These are phyloP conservation scores for Cytospora leucostoma DNA, from an alignment of 2,329 filamentous ascomycete species.

Conservation along the genomic window DNA sequence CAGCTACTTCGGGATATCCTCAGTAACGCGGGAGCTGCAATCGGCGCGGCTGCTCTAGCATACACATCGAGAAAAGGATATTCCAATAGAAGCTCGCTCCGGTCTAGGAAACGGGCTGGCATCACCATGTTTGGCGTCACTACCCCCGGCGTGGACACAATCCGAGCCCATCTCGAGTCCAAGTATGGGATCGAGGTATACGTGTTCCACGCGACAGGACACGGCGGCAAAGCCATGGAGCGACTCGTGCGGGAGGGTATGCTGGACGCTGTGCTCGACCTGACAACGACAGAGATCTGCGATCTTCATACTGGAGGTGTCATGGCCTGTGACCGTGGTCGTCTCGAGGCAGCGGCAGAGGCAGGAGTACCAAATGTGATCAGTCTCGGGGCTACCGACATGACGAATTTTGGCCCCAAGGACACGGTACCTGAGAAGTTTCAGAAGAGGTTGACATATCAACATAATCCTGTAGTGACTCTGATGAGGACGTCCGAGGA, in stretches of 20 bases:
- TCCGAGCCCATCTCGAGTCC: slow-evolving; percentile 52
- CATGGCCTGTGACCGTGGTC: slow-evolving; percentile 57
- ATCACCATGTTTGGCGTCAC: slow-evolving; percentile 78
- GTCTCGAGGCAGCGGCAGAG: slow-evolving; percentile 59
- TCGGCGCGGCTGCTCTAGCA: slow-evolving; percentile 57
- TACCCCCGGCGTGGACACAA: slow-evolving; percentile 62
- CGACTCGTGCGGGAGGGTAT: slow-evolving; percentile 56
- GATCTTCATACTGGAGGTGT: slow-evolving; percentile 65
- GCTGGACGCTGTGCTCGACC: slow-evolving; percentile 67
- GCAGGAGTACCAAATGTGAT: slow-evolving; percentile 57
- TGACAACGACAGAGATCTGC: slow-evolving; percentile 71
- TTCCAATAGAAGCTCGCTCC: background rate
- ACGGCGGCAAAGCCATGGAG: slow-evolving; percentile 71
- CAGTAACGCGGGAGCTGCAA: slow-evolving; percentile 62
- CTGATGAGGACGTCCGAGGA: slow-evolving; percentile 63
- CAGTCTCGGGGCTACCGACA: slow-evolving; percentile 55
- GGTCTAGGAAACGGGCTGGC: slow-evolving; percentile 50
- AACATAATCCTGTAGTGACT: slow-evolving; percentile 68
- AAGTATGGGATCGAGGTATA: slow-evolving; percentile 56
- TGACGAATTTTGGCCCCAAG: slow-evolving; percentile 64
- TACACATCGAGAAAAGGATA: slow-evolving; percentile 37
- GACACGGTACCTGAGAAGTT: slow-evolving; percentile 58
- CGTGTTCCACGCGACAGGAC: slow-evolving; percentile 66
- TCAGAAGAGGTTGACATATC: slow-evolving; percentile 52
- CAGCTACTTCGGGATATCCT: slow-evolving; percentile 58